A percentile compares a stretch with the other conserved stretches of the same genome.
These are phyloP conservation scores for Herpetomonas muscarum DNA, from an alignment of 208 protist species.

Conservation along the genomic window DNA sequence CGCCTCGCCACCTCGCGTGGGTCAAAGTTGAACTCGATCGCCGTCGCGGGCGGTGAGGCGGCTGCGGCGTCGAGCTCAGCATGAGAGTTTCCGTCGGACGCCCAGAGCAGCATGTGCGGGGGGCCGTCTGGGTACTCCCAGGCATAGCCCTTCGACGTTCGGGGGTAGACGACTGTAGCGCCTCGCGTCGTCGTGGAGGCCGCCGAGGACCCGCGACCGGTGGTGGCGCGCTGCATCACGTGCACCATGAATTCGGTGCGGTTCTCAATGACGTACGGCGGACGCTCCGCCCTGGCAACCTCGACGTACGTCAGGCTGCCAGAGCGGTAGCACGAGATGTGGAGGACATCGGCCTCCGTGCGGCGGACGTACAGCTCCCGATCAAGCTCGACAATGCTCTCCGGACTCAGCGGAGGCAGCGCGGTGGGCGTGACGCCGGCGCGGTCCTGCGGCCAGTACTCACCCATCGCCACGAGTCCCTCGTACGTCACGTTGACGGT, in stretches of 20 bases:
- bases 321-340: constrained; percentile 31
- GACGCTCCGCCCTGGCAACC: constrained; percentile 33
- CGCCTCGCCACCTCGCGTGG: constrained; percentile 31
- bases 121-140: constrained; percentile 42
- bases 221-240: constrained; percentile 34
- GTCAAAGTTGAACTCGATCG: constrained; percentile 55
- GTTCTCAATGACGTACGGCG: constrained; percentile 76
- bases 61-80: constrained; percentile 1
- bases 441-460: constrained; percentile 38
- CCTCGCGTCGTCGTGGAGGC: neutral
- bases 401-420: constrained; percentile 36
- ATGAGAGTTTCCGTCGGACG: constrained; percentile 4
- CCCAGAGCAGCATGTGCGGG: constrained; percentile 32
- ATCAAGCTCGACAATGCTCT: constrained; percentile 34
- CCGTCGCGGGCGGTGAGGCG: neutral
- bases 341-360: constrained; percentile 42
- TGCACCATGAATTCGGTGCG: constrained; percentile 50
- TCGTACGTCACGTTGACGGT: constrained; percentile 50
- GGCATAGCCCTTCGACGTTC: constrained; percentile 49
- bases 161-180: constrained; percentile 39
- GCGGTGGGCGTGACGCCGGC: constrained; percentile 7
- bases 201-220: neutral
- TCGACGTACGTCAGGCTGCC: constrained; percentile 55
- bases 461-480: constrained; percentile 17
- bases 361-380: constrained; percentile 35